Conservation (phyloP, 352 stramenopile genomes). For the Pythium oligandrum region DNA sequence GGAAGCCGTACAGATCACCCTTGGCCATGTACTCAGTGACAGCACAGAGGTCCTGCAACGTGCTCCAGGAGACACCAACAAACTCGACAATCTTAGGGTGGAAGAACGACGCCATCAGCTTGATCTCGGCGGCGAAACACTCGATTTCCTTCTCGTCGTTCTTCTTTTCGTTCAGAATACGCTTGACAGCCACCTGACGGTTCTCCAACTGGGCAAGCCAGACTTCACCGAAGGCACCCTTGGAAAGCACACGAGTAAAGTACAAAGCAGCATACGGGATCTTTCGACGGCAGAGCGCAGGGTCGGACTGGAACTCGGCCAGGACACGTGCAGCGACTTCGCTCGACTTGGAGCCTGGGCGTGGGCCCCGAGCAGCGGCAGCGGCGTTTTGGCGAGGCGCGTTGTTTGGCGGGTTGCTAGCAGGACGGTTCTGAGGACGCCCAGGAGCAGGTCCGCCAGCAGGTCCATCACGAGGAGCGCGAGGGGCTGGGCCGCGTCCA, state of each 20-base stretch:
- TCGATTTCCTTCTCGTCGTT: constrained; percentile 83
- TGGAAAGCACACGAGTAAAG: constrained; percentile 80
- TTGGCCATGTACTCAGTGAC: constrained; percentile 84
- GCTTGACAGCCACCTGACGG: constrained; percentile 75
- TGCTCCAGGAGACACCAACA: constrained; percentile 71
- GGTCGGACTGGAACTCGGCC: constrained; percentile 64
- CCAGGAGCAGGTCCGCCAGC: too few relatives aligned
- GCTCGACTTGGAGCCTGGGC: constrained; percentile 2
- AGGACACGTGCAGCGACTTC: constrained; percentile 53
- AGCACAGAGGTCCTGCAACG: constrained; percentile 58
- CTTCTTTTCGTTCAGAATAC: constrained; percentile 75
- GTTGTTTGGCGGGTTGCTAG: background rate
- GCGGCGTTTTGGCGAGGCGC: background rate
- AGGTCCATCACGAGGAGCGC: background rate
- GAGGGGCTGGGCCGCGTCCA: background rate
- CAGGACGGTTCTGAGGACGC: background rate
- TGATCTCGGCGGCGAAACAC: constrained; percentile 81
- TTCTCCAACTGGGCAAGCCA: constrained; percentile 82
- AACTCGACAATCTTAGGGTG: constrained; percentile 85
- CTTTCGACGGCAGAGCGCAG: constrained; percentile 38
- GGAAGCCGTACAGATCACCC: constrained; percentile 67
- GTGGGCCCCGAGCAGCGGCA: constrained; percentile 7
- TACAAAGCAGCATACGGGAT: constrained; percentile 74
- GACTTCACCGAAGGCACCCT: constrained; percentile 84
- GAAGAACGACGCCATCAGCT: constrained; percentile 77